Evolutionary conservation across 2,329 filamentous ascomycete genomes (phyloP).

Genomic region (Colletotrichum truncatum): DNA sequence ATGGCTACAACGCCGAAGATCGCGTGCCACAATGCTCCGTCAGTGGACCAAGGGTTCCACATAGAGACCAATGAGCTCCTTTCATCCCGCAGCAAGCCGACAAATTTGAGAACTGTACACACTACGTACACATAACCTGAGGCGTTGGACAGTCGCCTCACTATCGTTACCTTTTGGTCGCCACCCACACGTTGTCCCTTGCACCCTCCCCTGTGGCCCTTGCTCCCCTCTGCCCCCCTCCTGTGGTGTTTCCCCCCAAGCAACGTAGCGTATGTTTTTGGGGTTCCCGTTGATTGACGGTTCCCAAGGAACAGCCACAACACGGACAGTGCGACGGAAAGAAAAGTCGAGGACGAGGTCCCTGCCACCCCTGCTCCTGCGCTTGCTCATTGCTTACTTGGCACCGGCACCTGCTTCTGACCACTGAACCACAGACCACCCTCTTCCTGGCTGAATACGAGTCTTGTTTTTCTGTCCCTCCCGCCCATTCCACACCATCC

Average conservation of each 20-base stretch:
- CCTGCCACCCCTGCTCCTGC: background rate
- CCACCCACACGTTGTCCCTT: constrained; percentile 20
- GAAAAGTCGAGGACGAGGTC: background rate
- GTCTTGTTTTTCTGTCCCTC: constrained; percentile 26
- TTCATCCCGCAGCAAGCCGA: background rate
- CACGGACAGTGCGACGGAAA: constrained; percentile 21
- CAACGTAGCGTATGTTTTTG: constrained; percentile 7
- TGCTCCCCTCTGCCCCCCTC: background rate
- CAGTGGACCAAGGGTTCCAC: background rate
- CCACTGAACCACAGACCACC: background rate
- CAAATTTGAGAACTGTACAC: constrained; percentile 7
- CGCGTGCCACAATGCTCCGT: background rate
- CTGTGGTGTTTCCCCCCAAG: background rate
- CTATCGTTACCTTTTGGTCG: background rate
- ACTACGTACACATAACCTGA: too few relatives aligned
- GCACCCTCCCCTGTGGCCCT: background rate
- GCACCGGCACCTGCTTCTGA: background rate
- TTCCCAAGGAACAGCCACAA: constrained; percentile 20
- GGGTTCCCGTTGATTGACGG: constrained; percentile 9
- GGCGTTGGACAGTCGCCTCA: background rate
- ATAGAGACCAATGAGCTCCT: background rate
- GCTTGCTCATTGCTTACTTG: background rate
- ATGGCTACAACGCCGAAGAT: constrained; percentile 4
- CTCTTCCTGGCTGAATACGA: constrained; percentile 19
- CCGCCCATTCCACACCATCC: constrained; percentile 13